Evolutionary conservation across 768 basidiomycete genomes (phyloP), one percentile per base, ranked within the genome.

Genomic region (Russula sp.): DNA sequence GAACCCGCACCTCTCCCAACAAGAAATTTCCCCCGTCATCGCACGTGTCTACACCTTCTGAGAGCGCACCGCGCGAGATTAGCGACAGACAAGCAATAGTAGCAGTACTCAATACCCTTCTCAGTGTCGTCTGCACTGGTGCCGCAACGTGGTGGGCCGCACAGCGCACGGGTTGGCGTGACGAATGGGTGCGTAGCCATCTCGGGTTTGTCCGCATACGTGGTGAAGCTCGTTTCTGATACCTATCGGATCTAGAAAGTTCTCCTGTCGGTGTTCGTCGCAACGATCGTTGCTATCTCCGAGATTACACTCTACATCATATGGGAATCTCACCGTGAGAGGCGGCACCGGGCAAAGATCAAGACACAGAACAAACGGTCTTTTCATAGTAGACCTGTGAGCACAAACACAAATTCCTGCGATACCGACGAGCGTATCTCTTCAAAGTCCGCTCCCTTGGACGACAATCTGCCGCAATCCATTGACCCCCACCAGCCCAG

Each of bases 131-230:
- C 40, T 84, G 85, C 6, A 82, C 85, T 0, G 89, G 86, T 3
- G 77, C 82, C 54, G 88, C 87, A 5, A 78, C 82, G 18, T 91
- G 84, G 85, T 89, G 84, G 83, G 89, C 84, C 27, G 83, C 88
- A 45, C 82, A 82, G 53, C 77, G 75, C 67, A 78, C 82, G 7
- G 79, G 82, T 1, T 86, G 88, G 87, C 80, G 73, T 61, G 75
- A 84, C 62, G 91, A 92, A 79, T 90, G 87, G 86, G 91, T 90
- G 70, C 59, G 88, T 75, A 5, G 47, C 57, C 59, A 27, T 40
- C 27, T 40, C 34, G 45, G 13, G 31, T 59, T 51, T 59, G 50
- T 54, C 35, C 16, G 27, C 2, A 27, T n/a, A 13, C 8, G 0
- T 34, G 34, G 35, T 27, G 32, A 59, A 54, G 64, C 20, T 69